Evolutionary conservation across 768 basidiomycete species (phyloP).

Genomic region (Mycena albidolilacea): DNA sequence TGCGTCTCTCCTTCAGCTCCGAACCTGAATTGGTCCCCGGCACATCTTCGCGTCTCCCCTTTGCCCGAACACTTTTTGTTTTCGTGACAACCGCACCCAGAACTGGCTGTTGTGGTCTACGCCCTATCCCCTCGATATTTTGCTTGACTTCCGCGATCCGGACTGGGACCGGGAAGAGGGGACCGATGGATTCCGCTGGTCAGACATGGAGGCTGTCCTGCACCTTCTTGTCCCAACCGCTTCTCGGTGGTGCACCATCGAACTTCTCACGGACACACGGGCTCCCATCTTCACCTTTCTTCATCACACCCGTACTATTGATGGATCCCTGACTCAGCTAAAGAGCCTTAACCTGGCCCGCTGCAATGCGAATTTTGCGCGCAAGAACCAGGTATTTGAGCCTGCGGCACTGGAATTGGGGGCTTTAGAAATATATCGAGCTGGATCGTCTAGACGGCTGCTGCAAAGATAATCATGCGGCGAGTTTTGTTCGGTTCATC

Average conservation of each 20-base stretch:
- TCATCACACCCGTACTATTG: conserved; percentile 51
- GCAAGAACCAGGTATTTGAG: conserved; percentile 58
- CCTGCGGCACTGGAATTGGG: conserved; percentile 58
- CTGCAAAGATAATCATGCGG: too few species aligned
- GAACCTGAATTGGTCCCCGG: too few species aligned
- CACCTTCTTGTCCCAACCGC: conserved; percentile 61
- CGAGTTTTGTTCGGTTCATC: too few species aligned
- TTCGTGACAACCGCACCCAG: conserved; percentile 43
- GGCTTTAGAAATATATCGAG: too few species aligned
- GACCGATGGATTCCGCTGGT: conserved; percentile 57
- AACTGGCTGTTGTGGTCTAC: conserved; percentile 59
- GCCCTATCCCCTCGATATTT: conserved; percentile 61
- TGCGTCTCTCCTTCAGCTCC: too few species aligned
- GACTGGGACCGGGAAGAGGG: conserved; percentile 61
- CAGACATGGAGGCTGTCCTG: conserved; percentile 63
- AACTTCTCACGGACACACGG: conserved; percentile 75
- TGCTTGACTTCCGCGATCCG: conserved; percentile 74
- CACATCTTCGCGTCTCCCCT: too few species aligned
- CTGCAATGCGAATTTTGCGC: conserved; percentile 72
- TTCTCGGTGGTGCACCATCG: conserved; percentile 62
- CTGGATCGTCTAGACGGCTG: too few species aligned
- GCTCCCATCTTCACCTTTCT: conserved; percentile 69
- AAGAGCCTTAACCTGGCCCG: conserved; percentile 62
- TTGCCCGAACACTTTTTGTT: too few species aligned
- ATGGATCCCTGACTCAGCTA: conserved; percentile 52